These are phyloP conservation scores for Monosporascus sp. DNA, from an alignment of 2,329 filamentous ascomycete genomes.

Conservation along the genomic window DNA sequence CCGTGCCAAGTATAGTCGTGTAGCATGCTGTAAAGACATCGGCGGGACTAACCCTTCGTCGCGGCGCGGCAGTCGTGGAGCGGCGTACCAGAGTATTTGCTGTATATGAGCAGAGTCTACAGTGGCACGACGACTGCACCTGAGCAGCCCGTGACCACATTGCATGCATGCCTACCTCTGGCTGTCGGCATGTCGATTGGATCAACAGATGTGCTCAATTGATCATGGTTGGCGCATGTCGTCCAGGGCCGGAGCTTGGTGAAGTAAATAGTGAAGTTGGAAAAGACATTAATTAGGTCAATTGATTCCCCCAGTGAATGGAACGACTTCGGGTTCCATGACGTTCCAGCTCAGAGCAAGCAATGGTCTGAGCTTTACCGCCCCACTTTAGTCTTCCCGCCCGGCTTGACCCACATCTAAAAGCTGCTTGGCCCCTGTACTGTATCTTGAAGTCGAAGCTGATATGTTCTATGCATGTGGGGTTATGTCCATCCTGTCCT, in stretches of 20 bases:
- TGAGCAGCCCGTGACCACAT: constrained; percentile 64
- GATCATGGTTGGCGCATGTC: background rate
- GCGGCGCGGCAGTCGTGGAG: constrained; percentile 43
- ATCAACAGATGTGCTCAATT: constrained; percentile 8
- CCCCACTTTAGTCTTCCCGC: no score
- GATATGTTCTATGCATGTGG: no score
- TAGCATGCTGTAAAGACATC: constrained; percentile 63
- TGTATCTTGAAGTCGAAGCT: no score
- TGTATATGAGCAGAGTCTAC: constrained; percentile 53
- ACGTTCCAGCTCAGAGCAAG: no score
- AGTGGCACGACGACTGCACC: constrained; percentile 56
- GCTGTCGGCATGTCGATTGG: constrained; percentile 22
- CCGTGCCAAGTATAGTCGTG: constrained; percentile 62
- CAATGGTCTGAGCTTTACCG: no score
- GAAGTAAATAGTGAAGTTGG: no score
- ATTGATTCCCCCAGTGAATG: background rate
- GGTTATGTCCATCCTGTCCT: no score
- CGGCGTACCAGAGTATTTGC: constrained; percentile 45
- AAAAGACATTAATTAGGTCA: no score
- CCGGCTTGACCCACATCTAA: no score
- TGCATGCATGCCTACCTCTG: constrained; percentile 62
- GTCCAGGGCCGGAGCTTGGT: no score
- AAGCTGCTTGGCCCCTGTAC: no score
- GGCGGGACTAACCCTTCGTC: constrained; percentile 45
- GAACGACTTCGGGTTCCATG: no score